Percentiles rank a stretch among this genome's conserved stretches.
These are phyloP conservation scores for Ustilago sp. DNA, from an alignment of 1,284 basidiomycete genomes.

Conservation along the genomic window DNA sequence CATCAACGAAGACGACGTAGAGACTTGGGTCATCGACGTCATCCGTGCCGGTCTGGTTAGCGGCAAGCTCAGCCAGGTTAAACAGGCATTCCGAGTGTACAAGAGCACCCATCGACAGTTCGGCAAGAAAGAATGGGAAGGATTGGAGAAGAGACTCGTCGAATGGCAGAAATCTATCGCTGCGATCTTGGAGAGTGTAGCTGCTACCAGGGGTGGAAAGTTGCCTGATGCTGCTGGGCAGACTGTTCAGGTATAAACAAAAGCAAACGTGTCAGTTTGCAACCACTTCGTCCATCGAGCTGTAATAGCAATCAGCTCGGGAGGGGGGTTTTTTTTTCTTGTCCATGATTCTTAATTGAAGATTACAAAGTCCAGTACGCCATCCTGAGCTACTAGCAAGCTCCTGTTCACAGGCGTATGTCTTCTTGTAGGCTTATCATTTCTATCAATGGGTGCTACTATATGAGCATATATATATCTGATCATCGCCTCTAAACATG, in stretches of 20 bases:
- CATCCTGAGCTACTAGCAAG: no score
- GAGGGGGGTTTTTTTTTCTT: no score
- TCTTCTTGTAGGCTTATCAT: no score
- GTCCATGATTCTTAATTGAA: no score
- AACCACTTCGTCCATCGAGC: no score
- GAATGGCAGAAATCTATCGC: conserved; percentile 64
- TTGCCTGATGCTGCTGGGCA: conserved; percentile 13
- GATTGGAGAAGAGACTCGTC: conserved; percentile 57
- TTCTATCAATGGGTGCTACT: no score
- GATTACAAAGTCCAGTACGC: no score
- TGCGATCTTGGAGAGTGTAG: conserved; percentile 56
- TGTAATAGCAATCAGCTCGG: no score
- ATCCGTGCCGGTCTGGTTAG: conserved; percentile 67
- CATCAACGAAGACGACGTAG: conserved; percentile 59
- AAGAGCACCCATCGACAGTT: conserved; percentile 63
- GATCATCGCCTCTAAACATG: no score
- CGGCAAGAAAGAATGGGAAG: conserved; percentile 63
- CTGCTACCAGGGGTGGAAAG: conserved; percentile 41
- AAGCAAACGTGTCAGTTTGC: not conserved
- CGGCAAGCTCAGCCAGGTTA: conserved; percentile 67
- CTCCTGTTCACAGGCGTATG: no score
- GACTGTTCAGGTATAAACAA: conserved; percentile 16
- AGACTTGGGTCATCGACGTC: conserved; percentile 69
- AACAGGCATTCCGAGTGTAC: conserved; percentile 65
- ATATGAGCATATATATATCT: no score